Evolutionary conservation across 2,329 filamentous ascomycete species (phyloP), one percentile per base, ranked within the genome.

Genomic region (Colletotrichum plurivorum): DNA sequence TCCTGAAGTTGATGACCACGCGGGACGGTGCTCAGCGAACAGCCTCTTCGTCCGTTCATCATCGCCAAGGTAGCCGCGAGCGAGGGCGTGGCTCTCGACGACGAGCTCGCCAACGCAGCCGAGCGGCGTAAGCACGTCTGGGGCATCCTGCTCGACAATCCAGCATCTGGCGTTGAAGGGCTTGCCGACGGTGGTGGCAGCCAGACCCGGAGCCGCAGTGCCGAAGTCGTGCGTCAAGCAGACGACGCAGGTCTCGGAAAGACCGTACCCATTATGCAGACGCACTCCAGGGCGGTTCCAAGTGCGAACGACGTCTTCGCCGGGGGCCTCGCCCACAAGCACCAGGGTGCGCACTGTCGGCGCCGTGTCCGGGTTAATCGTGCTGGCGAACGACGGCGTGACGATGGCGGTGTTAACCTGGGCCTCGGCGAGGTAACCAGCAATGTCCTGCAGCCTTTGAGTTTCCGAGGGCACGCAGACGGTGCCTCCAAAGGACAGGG

Each of bases 401-500:
- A 69, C n/a, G 18, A 59, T 63, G 46, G 62, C 54, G 10, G 36
- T 39, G 43, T 58, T 58, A 2, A 58, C 55, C 20, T 27, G 20
- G 4, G 22, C 4, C 2, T 43, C 18, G 5, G 39, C 13, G 0
- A 61, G 41, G 18, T 31, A 45, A 1, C 57, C 63, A 6, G 39
- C 18, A 10, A 55, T 67, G 54, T 79, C 74, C 49, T 80, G 79
- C 46, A 25, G 45, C 5, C 27, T 5, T 12, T 45, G n/a, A 5
- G 45, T 15, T 8, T 39, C 13, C 9, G 27, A 10, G 7, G 65
- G 56, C 7, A 61, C 18, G 9, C 27, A 49, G 7, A 91, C 81
- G 63, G 86, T 89, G 0, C 86, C 89, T 18, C 89, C 89, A 39
- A 83, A 78, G 10, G 85, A 79, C 7, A 91, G 78, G 0, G 86